These are phyloP conservation scores for Paramyrothecium roridum DNA, from an alignment of 2,329 filamentous ascomycete species.

Conservation along the genomic window DNA sequence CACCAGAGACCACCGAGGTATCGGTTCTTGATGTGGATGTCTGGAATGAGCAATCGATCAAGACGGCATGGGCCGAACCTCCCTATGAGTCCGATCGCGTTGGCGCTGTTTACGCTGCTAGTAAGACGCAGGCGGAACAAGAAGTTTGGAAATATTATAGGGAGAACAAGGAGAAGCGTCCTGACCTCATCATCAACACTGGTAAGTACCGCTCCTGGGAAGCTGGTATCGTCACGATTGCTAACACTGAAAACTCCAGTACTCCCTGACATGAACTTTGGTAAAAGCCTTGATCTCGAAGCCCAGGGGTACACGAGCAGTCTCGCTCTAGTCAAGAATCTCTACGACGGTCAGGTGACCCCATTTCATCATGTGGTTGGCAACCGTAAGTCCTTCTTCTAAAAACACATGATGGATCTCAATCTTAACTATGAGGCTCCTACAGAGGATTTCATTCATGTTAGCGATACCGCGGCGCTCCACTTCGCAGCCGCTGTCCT, in stretches of 20 bases:
- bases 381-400: constrained; percentile 1
- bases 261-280: constrained; percentile 16
- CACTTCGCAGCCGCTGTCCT: constrained; percentile 20
- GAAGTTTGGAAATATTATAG: constrained; percentile 28
- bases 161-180: constrained; percentile 14
- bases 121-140: constrained; percentile 29
- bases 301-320: constrained; percentile 14
- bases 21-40: constrained; percentile 15
- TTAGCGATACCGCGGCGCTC: constrained; percentile 17
- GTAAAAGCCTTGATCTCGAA: constrained; percentile 10
- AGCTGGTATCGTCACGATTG: background rate
- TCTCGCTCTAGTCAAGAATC: constrained; percentile 8
- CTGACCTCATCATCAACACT: constrained; percentile 16
- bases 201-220: constrained; percentile 1
- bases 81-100: constrained; percentile 22
- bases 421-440: background rate
- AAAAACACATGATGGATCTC: background rate
- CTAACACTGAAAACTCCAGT: constrained; percentile 6
- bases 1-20: constrained; percentile 11
- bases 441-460: constrained; percentile 13
- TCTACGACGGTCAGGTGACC: constrained; percentile 14
- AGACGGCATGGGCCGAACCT: constrained; percentile 28
- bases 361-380: constrained; percentile 2
- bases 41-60: constrained; percentile 31
- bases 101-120: constrained; percentile 26